phyloP scores from a whole-genome alignment of 2,329 filamentous ascomycete species.

The Dryadomyces sulphureus region DNA sequence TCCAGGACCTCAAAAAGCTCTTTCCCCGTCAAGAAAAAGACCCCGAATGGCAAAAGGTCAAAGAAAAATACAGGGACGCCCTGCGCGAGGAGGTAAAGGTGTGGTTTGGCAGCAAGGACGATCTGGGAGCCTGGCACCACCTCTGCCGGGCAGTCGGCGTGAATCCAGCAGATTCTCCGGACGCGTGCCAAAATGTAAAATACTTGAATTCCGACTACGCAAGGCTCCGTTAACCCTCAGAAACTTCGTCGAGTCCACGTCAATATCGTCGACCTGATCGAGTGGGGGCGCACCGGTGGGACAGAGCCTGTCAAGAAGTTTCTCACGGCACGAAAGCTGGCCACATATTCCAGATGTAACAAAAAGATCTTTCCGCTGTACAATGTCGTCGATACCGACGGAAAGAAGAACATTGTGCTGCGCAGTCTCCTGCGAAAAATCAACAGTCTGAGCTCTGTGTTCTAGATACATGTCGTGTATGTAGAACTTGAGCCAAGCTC shows the following conservation, averaged over 20 bases:
- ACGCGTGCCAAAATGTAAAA: background rate
- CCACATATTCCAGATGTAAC: background rate
- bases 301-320: background rate
- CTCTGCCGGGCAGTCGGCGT: constrained; percentile 2
- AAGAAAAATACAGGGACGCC: background rate
- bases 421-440: constrained; percentile 1
- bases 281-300: constrained; percentile 2
- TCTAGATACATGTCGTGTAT: too few species aligned
- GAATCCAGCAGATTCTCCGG: background rate
- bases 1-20: background rate
- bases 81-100: constrained; percentile 2
- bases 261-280: constrained; percentile 6
- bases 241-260: constrained; percentile 1
- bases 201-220: background rate
- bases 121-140: constrained; percentile 2
- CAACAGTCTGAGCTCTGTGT: too few species aligned
- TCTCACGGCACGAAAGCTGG: background rate
- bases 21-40: background rate
- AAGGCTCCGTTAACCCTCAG: background rate
- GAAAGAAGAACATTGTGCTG: constrained; percentile 4
- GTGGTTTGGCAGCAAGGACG: constrained; percentile 3
- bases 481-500: too few species aligned
- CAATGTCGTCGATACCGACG: background rate
- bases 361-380: background rate
- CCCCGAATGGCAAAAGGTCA: background rate